Percentiles rank a stretch among this genome's conserved stretches.
Evolutionary conservation across 305 asterid genomes (phyloP).

Genomic region (Fraxinus floribunda): DNA sequence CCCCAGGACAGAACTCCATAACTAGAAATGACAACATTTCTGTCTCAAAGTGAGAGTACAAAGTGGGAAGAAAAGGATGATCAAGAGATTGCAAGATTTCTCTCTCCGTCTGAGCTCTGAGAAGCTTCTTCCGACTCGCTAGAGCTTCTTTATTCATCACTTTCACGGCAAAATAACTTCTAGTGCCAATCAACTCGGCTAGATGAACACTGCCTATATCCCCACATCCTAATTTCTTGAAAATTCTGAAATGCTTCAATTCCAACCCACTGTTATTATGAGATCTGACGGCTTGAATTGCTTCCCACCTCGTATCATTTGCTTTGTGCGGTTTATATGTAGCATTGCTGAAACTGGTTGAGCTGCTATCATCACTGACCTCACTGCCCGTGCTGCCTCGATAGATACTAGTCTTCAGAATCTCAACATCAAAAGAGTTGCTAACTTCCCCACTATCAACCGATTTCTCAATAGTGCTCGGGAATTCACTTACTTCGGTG

Average conservation of each 20-base stretch:
- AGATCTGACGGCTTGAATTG: conserved; percentile 47
- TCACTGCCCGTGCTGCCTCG: conserved; percentile 52
- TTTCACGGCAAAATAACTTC: conserved; percentile 56
- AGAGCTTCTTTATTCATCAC: conserved; percentile 54
- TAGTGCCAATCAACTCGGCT: conserved; percentile 47
- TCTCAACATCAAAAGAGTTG: conserved; percentile 46
- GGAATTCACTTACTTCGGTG: conserved; percentile 49
- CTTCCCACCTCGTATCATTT: conserved; percentile 60
- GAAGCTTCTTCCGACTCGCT: conserved; percentile 50
- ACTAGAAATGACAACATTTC: conserved; percentile 53
- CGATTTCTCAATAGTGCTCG: conserved; percentile 42
- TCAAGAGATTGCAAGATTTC: conserved; percentile 54
- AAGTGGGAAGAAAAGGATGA: conserved; percentile 59
- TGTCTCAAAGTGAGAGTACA: conserved; percentile 53
- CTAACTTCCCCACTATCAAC: conserved; percentile 44
- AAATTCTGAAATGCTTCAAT: conserved; percentile 44
- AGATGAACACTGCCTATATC: conserved; percentile 55
- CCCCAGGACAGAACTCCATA: conserved; percentile 62
- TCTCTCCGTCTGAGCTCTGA: conserved; percentile 58
- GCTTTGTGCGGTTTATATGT: conserved; percentile 50
- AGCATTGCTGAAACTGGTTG: conserved; percentile 41
- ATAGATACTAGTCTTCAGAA: conserved; percentile 41
- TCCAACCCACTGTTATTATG: conserved; percentile 37
- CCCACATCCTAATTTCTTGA: conserved; percentile 53
- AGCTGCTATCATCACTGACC: conserved; percentile 53